Percentiles rank a stretch among this genome's conserved stretches.
phyloP scores from a whole-genome alignment of 805 yeast species.

The Yarrowia phangngaensis region DNA sequence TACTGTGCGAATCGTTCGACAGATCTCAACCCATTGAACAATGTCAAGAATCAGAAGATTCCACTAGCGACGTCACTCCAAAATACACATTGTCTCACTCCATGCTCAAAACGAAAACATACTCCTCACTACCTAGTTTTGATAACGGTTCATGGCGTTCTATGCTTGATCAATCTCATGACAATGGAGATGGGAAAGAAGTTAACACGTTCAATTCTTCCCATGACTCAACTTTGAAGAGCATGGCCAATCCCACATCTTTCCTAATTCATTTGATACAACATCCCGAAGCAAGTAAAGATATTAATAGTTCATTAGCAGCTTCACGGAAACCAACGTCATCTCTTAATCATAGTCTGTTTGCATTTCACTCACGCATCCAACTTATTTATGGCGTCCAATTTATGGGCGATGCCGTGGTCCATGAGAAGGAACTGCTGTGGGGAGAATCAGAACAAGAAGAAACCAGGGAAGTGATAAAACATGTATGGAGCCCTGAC shows the following conservation, averaged over 20 bases:
- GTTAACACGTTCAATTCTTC: neutral
- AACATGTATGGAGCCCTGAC: neutral
- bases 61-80: neutral
- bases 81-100: constrained; percentile 3
- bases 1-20: neutral
- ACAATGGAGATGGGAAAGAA: neutral
- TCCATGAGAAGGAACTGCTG: neutral
- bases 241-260: neutral
- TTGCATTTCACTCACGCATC: constrained; percentile 15
- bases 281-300: neutral
- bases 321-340: neutral
- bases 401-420: constrained; percentile 11
- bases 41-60: neutral
- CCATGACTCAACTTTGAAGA: neutral
- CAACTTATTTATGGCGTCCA: constrained; percentile 4
- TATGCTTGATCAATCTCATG: neutral
- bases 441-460: neutral
- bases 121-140: neutral
- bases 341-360: constrained; percentile 2
- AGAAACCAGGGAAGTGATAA: neutral
- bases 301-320: neutral
- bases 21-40: neutral
- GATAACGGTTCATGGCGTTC: neutral
- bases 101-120: constrained; percentile 6
- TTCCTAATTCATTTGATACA: constrained; percentile 1